Base-by-base conservation (phyloP, 768 basidiomycete genomes). In the Boletus edulis region DNA sequence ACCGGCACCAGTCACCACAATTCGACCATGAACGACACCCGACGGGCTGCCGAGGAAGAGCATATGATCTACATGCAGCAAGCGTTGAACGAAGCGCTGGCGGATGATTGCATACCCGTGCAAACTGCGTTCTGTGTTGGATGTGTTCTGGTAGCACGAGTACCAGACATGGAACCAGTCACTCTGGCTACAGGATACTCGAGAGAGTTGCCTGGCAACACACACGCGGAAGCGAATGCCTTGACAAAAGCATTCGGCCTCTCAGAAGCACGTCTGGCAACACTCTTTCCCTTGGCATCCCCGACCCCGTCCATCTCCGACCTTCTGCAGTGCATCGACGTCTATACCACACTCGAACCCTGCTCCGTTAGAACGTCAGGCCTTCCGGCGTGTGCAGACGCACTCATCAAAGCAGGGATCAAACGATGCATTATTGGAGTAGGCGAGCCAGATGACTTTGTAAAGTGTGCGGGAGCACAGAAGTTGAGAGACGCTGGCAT, bases 201-300 rank as follows among this genome's bases (percentile, higher is more conserved):
- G 24, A 81, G 97, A 64, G 94, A 98, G 67, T 78, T 98, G 0
- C 77, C 83, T 5, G 96, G 95, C 50, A 98, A 98, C 67, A 98
- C 96, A 4, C 96, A 99, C 69, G 96, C 95, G 12, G 96, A 99
- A 75, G 93, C 94, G 22, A 96, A 96, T 68, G 94, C 95, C 2
- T 74, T 99, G 50, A 67, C 81, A 40, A 97, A 98, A 65, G 81
- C 85, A 6, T 70, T 68, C 15, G 42, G 58, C n/a, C 74, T 86
- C 38, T 74, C 82, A 3, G 45, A 64, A 9, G 58, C 70, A 13
- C 67, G 84, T 41, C 67, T 89, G 39, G 65, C 75, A 14, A 58
- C 73, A 13, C 66, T 81, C 35, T 76, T 84, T 41, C 74, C 81
- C 2, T 60, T 63, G 5, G 55, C 67, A 11, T 56, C 61, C 7